Evolutionary conservation across 2,329 filamentous ascomycete species (phyloP), one percentile per base, ranked within the genome.

Genomic region (Diaporthe australafricana): DNA sequence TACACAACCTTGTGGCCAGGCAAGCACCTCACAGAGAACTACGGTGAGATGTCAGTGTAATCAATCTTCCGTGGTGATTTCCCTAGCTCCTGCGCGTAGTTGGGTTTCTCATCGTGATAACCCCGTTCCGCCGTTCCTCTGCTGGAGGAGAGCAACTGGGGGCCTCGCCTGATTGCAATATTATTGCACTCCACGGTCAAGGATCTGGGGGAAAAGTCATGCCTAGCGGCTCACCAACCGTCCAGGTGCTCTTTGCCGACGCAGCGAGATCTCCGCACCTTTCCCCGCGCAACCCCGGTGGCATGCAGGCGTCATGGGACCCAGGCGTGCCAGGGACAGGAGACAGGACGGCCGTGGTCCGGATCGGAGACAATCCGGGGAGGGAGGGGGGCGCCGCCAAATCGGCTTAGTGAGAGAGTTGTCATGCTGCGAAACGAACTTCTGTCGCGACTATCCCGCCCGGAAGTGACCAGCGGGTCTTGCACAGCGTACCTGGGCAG

Each of bases 141-240:
- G n/a, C n/a, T n/a, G n/a, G n/a, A n/a, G n/a, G n/a, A n/a, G n/a
- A n/a, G n/a, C n/a, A n/a, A n/a, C n/a, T n/a, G n/a, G n/a, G n/a
- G 14, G 38, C 38, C 8, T 40, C 14, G 38, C 11, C 38, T 40
- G 5, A 7, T 40, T 40, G 38, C 38, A 5, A 40, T 40, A 11
- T 40, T 40, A 14, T 40, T 35, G 32, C 32, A 35, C 32, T 35
- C 9, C 32, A 35, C 32, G 32, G 32, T 25, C 22, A 1, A 25
- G 14, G 22, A 50, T 27, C 6, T 4, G 35, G 71, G 71, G 48
- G 62, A n/a, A 71, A 71, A 55, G 67, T 70, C 60, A n/a, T 47
- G 60, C 68, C 71, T 72, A 52, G 71, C 53, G 53, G 45, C 42
- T 30, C 42, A 27, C 30, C 9, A 32, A 73, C 14, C 4, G 53